A percentile compares a stretch with the other conserved stretches of the same genome.
phyloP scores from a whole-genome alignment of 2,329 filamentous ascomycete species.

The Ophiostoma ips region DNA sequence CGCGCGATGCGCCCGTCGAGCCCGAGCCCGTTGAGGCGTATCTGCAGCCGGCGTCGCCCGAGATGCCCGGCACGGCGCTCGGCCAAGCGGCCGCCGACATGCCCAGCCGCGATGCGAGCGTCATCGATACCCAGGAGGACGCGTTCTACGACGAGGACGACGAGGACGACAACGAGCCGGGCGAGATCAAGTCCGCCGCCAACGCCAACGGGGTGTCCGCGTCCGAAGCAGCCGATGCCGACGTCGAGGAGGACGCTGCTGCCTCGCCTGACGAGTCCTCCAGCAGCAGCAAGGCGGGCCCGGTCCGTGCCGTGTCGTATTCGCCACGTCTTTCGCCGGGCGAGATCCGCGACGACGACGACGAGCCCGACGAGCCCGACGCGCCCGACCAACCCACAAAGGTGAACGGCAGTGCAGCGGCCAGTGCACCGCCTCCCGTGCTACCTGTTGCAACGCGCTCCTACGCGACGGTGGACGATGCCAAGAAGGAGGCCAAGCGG shows the following conservation, averaged over 20 bases:
- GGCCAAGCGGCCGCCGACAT: constrained; percentile 3
- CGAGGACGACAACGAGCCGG: constrained; percentile 9
- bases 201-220: constrained; percentile 4
- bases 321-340: constrained; percentile 10
- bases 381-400: too few relatives aligned
- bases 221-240: constrained; percentile 9
- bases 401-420: too few relatives aligned
- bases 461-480: constrained; percentile 25
- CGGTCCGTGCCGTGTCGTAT: constrained; percentile 8
- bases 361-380: too few relatives aligned
- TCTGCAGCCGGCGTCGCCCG: background rate
- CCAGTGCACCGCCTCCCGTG: too few relatives aligned
- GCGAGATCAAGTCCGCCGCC: constrained; percentile 5
- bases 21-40: background rate
- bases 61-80: background rate
- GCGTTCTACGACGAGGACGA: constrained; percentile 14
- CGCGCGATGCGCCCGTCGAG: background rate
- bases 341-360: background rate
- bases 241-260: constrained; percentile 11
- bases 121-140: constrained; percentile 13
- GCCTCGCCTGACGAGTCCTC: background rate
- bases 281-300: background rate
- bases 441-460: background rate
- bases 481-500: constrained; percentile 46
- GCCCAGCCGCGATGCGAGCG: constrained; percentile 13